Conservation (phyloP, 164 flowering plant species). For the Nymphaea colorata region DNA sequence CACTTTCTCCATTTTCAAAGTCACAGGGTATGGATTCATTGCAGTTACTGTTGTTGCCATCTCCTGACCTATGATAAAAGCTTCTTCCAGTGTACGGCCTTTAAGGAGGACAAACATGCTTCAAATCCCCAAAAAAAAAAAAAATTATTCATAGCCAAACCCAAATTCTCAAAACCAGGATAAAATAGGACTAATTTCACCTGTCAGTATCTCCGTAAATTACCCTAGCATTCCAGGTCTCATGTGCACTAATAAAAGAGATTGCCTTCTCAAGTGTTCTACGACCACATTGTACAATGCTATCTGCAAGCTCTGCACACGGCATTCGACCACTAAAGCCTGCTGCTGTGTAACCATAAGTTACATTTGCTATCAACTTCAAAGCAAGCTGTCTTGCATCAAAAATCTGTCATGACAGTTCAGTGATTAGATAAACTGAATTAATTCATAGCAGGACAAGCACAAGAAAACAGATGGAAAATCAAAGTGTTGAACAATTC, state of each 20-base stretch:
- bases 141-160: too few species aligned
- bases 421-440: too few species aligned
- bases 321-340: constrained; percentile 99
- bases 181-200: constrained; percentile 17
- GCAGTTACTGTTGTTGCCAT: constrained; percentile 75
- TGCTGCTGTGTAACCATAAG: constrained; percentile 98
- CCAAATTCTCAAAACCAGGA: too few species aligned
- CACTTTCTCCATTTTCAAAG: constrained; percentile 89
- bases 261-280: constrained; percentile 88
- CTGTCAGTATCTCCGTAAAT: constrained; percentile 98
- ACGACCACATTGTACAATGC: constrained; percentile 98
- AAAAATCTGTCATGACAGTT: constrained; percentile 40
- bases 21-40: constrained; percentile 81
- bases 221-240: constrained; percentile 86
- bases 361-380: constrained; percentile 93
- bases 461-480: too few species aligned
- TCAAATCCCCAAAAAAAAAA: constrained; percentile 10
- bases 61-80: constrained; percentile 67
- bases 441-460: too few species aligned
- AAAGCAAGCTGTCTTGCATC: constrained; percentile 96
- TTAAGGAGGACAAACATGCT: constrained; percentile 97
- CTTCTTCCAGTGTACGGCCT: constrained; percentile 55
- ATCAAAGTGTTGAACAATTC: too few species aligned
- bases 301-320: constrained; percentile 98
- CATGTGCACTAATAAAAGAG: constrained; percentile 64